Evolutionary conservation across 176 grass and related monocot genomes (phyloP).

Genomic region (Urochloa ruziziensis): DNA sequence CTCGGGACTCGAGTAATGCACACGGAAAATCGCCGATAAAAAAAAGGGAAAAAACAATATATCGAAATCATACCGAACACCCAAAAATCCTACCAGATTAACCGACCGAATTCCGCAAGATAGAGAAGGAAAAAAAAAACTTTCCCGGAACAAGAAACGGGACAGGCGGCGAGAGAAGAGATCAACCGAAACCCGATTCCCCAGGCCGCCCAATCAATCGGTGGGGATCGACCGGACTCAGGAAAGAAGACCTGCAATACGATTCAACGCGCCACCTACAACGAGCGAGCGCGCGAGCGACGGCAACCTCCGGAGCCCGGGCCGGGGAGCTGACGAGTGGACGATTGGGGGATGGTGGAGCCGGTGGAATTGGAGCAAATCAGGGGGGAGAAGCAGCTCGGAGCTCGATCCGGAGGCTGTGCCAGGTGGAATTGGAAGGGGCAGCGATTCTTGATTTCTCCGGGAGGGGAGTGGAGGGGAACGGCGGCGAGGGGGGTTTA

Average conservation of each 20-base stretch:
- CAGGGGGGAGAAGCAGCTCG: not conserved
- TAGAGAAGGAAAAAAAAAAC: not conserved
- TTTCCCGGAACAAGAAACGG: slow-evolving; percentile 9
- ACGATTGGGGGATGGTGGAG: not conserved
- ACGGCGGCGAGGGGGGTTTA: not conserved
- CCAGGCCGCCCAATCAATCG: not conserved
- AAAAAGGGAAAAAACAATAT: not conserved
- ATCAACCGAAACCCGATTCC: not conserved
- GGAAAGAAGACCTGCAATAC: not conserved
- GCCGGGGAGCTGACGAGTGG: not conserved
- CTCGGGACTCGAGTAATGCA: not conserved
- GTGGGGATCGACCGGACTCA: not conserved
- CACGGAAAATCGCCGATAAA: not conserved
- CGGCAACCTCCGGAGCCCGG: not conserved
- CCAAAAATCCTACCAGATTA: not conserved
- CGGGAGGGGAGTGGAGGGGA: not conserved
- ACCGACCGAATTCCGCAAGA: not conserved
- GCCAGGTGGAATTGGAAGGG: not conserved
- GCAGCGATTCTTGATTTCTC: slow-evolving; percentile 2
- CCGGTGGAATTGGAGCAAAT: not conserved
- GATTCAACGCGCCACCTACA: not conserved
- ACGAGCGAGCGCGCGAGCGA: not conserved
- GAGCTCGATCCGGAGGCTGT: not conserved
- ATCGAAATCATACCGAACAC: not conserved
- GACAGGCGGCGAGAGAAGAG: not conserved